Base-by-base conservation (phyloP, 306 rosid genomes). In the Pachyrhizus erosus region DNA sequence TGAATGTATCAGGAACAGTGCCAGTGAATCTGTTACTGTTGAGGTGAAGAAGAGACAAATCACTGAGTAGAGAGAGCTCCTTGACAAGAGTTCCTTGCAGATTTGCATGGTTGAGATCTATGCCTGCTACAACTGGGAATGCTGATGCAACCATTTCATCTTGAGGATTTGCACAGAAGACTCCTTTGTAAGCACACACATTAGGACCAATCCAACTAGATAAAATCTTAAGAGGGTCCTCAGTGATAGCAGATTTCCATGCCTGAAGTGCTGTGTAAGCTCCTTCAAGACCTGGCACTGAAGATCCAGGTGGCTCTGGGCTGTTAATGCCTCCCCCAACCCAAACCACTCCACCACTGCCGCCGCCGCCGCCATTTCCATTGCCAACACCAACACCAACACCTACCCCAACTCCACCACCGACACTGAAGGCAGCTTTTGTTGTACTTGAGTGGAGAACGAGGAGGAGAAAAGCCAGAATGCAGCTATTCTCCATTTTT, bases 61-160 rank as follows among this genome's bases (percentile, higher is more conserved):
- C 97, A 17, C 85, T 79, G 84, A 96, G 97, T 9, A 87, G 80
- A 68, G 94, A 92, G 58, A 96, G 90, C 65, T 96, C 96, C 31
- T 88, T 88, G 23, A 96, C 97, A 1, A 96, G 93, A 48, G 82
- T 86, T 75, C 99, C 99, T 86, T 83, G 60, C 62, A 96, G 97
- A 85, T 92, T 89, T 57, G 96, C 99, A 80, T 93, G 98, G 85
- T 96, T 96, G 82, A 96, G 98, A 90, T 96, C 98, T 86, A 93
- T 93, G 55, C 94, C 98, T 7, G 90, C 93, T 26, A 96, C 90
- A 61, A 88, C 74, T 26, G 87, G 85, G 14, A 49, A 82, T 66
- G 86, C 40, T 11, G 92, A 43, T 24, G 83, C 69, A 26, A 24
- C 88, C 81, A 51, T 77, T 73, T 75, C 88, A 40, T 76, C 84